These are phyloP conservation scores for Karstenula rhodostoma DNA, from an alignment of 2,329 filamentous ascomycete species.

Conservation along the genomic window DNA sequence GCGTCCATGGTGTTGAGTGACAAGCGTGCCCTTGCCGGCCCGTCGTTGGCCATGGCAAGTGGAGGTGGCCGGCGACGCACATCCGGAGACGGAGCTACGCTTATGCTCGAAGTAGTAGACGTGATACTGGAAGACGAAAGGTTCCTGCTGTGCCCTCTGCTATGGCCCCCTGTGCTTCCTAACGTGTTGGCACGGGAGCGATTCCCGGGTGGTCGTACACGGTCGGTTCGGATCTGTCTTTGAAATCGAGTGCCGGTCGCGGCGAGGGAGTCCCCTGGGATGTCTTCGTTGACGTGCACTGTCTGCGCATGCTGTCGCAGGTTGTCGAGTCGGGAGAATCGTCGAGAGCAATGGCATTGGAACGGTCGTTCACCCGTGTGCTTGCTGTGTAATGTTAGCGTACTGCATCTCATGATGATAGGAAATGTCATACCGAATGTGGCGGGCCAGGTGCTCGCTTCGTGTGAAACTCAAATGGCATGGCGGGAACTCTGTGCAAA, in stretches of 20 bases:
- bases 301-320: constrained; percentile 96
- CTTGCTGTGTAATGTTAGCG: constrained; percentile 68
- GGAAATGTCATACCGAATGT: constrained; percentile 74
- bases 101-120: constrained; percentile 75
- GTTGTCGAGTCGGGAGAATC: constrained; percentile 95
- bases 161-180: constrained; percentile 74
- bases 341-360: constrained; percentile 90
- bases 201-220: constrained; percentile 75
- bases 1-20: constrained; percentile 66
- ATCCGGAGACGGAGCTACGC: constrained; percentile 57
- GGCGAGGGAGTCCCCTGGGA: constrained; percentile 90
- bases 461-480: constrained; percentile 95
- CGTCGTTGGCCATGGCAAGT: constrained; percentile 81
- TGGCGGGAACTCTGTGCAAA: constrained; percentile 92
- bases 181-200: constrained; percentile 80
- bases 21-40: constrained; percentile 65
- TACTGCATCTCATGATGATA: constrained; percentile 11
- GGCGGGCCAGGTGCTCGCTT: constrained; percentile 92
- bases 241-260: constrained; percentile 93
- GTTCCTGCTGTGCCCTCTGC: constrained; percentile 82
- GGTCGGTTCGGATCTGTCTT: constrained; percentile 86
- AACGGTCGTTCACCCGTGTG: constrained; percentile 97
- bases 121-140: constrained; percentile 87
- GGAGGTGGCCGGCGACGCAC: constrained; percentile 77
- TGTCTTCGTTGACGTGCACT: constrained; percentile 96